Evolutionary conservation across 441 rosid genomes (phyloP), one percentile per base, ranked within the genome.

Genomic region (Brassica hybrid): DNA sequence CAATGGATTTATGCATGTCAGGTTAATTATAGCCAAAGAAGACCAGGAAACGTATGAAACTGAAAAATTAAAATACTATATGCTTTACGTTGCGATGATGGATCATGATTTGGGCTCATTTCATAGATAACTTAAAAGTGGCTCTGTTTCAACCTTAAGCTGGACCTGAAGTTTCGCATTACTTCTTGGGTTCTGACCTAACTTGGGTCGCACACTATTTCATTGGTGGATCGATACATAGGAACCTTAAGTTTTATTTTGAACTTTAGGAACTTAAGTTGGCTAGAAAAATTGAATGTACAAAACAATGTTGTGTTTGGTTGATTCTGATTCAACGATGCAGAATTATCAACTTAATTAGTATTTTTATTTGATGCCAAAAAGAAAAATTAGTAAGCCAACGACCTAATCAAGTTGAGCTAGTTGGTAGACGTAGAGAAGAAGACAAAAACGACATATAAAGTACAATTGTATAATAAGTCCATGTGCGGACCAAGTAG

Each of bases 401-500:
- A 34, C 41, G 41, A 34, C 43, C 43, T 34, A 25, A 17, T 7
- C 59, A 5, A 7, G 25, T 56, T 50, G 57, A 17, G 19, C 19
- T 50, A 1, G 64, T 50, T 48, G 16, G 18, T 18, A 12, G 76
- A 63, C 34, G 48, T 17, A 48, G n/a, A 63, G 34, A 73, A 73
- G 23, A 18, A 13, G 52, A 63, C 62, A 48, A 45, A 61, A 9
- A 71, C 6, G 43, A 34, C 41, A 34, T 34, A 34, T 21, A 21
- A 21, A 21, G 41, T 70, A 36, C 2, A 36, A 1, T 12, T 18
- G 2, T 7, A 21, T 17, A 11, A 23, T 56, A 30, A 50, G 45
- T 58, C 6, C 74, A 59, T 71, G 56, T 64, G 64, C n/a, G 57
- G 59, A 72, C 43, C 67, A 13, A 43, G 59, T 43, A 5, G 38